Percentiles rank a stretch among this genome's conserved stretches.
Conservation (phyloP, 768 basidiomycete species). For the Nidularia pulvinata region DNA sequence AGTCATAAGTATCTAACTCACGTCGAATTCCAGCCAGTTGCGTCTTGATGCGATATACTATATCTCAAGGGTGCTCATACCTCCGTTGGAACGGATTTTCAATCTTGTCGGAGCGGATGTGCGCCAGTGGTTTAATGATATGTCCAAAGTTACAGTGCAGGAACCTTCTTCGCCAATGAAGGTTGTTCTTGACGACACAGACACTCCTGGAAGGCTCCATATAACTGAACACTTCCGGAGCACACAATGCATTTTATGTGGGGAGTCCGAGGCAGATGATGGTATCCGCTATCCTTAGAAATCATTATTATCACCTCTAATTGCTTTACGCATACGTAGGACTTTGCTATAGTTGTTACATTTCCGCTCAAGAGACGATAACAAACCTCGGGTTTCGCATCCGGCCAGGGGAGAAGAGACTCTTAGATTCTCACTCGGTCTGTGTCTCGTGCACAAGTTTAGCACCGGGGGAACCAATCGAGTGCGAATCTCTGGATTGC, state of each 20-base stretch:
- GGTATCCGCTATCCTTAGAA: constrained; percentile 29
- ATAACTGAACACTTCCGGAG: constrained; percentile 80
- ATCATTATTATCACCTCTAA: no score
- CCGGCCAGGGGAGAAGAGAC: constrained; percentile 50
- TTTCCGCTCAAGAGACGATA: constrained; percentile 51
- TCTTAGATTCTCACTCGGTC: constrained; percentile 59
- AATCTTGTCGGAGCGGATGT: constrained; percentile 91
- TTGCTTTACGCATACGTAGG: constrained; percentile 25
- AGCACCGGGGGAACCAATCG: constrained; percentile 54
- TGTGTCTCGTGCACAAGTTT: constrained; percentile 72
- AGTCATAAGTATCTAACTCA: not conserved
- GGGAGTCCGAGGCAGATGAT: constrained; percentile 40
- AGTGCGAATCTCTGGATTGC: constrained; percentile 88
- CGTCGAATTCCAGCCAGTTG: constrained; percentile 43
- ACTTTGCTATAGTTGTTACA: constrained; percentile 65
- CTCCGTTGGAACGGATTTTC: constrained; percentile 89
- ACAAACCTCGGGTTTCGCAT: constrained; percentile 55
- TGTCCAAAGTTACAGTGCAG: constrained; percentile 59
- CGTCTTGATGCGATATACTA: constrained; percentile 91
- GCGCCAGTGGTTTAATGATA: constrained; percentile 82
- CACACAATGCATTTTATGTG: constrained; percentile 72
- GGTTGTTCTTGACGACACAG: constrained; percentile 10
- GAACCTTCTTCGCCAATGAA: constrained; percentile 26
- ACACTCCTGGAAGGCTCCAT: constrained; percentile 37
- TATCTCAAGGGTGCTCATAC: constrained; percentile 84